A percentile compares a stretch with the other conserved stretches of the same genome.
phyloP scores from a whole-genome alignment of 805 yeast genomes.

The Ogataea thermomethanolica region DNA sequence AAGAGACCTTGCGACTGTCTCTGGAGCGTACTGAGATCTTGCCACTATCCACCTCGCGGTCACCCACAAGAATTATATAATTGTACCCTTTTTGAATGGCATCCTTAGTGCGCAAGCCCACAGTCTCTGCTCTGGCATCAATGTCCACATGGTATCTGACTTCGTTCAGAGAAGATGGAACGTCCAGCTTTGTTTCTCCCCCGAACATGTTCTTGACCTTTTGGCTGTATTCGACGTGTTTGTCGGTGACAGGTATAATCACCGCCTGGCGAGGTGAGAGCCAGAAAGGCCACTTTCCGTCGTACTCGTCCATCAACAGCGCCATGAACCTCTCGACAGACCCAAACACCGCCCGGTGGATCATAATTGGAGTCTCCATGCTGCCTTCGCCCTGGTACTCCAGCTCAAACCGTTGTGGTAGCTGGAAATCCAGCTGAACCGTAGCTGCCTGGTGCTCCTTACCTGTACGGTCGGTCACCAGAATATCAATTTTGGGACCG shows the following conservation, averaged over 20 bases:
- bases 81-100: constrained; percentile 73
- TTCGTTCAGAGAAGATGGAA: constrained; percentile 54
- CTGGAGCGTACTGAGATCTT: constrained; percentile 63
- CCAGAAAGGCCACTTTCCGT: constrained; percentile 98
- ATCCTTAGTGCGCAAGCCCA: constrained; percentile 77
- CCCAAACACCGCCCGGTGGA: constrained; percentile 94
- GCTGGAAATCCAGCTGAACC: constrained; percentile 89
- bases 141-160: constrained; percentile 70
- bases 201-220: constrained; percentile 43
- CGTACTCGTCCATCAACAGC: constrained; percentile 80
- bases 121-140: constrained; percentile 70
- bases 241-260: constrained; percentile 71
- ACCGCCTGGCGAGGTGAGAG: constrained; percentile 86
- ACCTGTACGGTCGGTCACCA: constrained; percentile 73
- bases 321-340: constrained; percentile 93
- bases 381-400: constrained; percentile 57
- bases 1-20: constrained; percentile 42
- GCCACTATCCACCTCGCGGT: constrained; percentile 62
- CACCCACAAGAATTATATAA: constrained; percentile 83
- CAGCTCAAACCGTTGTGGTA: constrained; percentile 80
- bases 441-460: constrained; percentile 94
- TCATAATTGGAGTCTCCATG: constrained; percentile 78
- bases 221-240: constrained; percentile 55
- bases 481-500: constrained; percentile 93
- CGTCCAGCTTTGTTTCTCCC: constrained; percentile 40